phyloP scores from a whole-genome alignment of 129 eudicot genomes.

The Flaveria robusta region DNA sequence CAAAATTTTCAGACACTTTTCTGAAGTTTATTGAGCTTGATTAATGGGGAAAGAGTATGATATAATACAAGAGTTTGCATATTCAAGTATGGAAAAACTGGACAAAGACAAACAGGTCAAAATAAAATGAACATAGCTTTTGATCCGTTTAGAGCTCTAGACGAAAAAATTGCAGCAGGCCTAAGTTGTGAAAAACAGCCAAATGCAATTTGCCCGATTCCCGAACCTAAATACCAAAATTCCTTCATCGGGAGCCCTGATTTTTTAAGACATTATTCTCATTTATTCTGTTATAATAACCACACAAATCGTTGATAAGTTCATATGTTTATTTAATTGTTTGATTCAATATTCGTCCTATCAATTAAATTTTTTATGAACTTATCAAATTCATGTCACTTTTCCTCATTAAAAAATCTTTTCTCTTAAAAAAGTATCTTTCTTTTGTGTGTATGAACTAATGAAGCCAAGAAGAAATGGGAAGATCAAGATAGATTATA shows the following conservation, averaged over 20 bases:
- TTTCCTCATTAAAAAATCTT: too few species aligned
- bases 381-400: not conserved
- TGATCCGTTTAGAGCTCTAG: not conserved
- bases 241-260: too few species aligned
- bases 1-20: not conserved
- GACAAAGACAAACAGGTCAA: not conserved
- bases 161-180: not conserved
- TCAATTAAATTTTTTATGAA: not conserved
- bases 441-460: too few species aligned
- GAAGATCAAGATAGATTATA: too few species aligned
- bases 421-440: too few species aligned
- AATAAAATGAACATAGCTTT: not conserved
- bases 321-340: too few species aligned
- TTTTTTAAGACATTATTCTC: too few species aligned
- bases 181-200: not conserved
- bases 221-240: too few species aligned
- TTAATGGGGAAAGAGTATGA: constrained; percentile 4
- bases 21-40: not conserved
- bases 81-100: not conserved
- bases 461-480: too few species aligned
- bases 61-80: not conserved
- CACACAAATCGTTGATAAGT: too few species aligned
- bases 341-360: too few species aligned
- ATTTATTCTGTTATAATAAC: too few species aligned
- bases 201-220: not conserved